These are phyloP conservation scores for Blastobotrys buckinghamii DNA, from an alignment of 1,139 yeast species.

Conservation along the genomic window DNA sequence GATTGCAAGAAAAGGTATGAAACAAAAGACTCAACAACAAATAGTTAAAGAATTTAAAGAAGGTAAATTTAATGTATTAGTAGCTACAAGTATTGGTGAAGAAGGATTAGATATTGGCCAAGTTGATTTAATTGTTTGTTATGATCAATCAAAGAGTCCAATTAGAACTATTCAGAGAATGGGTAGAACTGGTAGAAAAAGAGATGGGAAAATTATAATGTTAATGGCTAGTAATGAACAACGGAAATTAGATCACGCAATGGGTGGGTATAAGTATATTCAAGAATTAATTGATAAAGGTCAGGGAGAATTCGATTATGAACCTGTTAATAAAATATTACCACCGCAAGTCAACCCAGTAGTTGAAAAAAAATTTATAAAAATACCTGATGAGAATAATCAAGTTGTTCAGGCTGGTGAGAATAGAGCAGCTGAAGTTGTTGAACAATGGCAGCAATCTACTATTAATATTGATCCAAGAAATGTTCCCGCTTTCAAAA, in stretches of 20 bases:
- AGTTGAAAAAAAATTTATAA: constrained; percentile 52
- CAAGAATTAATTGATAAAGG: constrained; percentile 49
- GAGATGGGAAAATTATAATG: constrained; percentile 80
- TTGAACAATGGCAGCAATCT: constrained; percentile 5
- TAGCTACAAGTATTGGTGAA: constrained; percentile 97
- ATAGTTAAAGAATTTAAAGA: constrained; percentile 65
- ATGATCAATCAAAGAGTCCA: constrained; percentile 90
- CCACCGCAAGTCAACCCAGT: constrained; percentile 53
- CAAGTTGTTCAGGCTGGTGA: constrained; percentile 55
- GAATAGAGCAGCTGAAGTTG: constrained; percentile 23
- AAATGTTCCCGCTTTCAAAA: constrained; percentile 19
- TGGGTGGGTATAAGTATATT: constrained; percentile 75
- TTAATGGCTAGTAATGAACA: constrained; percentile 77
- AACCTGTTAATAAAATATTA: constrained; percentile 53
- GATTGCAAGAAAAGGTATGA: constrained; percentile 31
- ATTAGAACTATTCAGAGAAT: constrained; percentile 90
- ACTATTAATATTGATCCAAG: neutral
- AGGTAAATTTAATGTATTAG: constrained; percentile 70
- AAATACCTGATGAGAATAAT: constrained; percentile 61
- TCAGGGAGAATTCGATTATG: constrained; percentile 28
- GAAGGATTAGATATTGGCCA: constrained; percentile 98
- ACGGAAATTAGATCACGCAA: constrained; percentile 71
- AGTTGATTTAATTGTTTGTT: constrained; percentile 88
- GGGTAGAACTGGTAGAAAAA: constrained; percentile 97
- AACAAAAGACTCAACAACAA: constrained; percentile 43